Evolutionary conservation across 306 rosid species (phyloP), one percentile per base, ranked within the genome.

Genomic region (Crotalaria pallida): DNA sequence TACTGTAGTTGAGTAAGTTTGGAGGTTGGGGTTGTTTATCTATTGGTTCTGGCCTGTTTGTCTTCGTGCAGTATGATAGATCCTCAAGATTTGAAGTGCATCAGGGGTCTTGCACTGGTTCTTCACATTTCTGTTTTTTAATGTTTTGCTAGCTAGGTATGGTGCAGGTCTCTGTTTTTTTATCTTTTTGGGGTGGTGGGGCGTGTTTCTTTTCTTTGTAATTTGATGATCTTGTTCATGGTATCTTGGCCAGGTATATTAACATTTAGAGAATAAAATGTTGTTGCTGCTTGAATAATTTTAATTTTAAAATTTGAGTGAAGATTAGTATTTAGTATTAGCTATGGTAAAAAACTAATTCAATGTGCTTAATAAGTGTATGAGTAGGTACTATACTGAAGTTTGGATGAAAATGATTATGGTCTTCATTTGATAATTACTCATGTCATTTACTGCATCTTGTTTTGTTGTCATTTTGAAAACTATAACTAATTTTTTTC

Each of bases 191-290:
- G n/a, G n/a, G n/a, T n/a, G n/a, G n/a, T n/a, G n/a, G n/a, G n/a
- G n/a, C n/a, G n/a, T n/a, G n/a, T n/a, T n/a, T n/a, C n/a, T n/a
- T n/a, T n/a, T n/a, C n/a, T n/a, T n/a, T n/a, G n/a, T n/a, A n/a
- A n/a, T n/a, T n/a, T n/a, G n/a, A n/a, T n/a, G n/a, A n/a, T 68
- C 97, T 93, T 77, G 97, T 93, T 78, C 98, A 93, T 69, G 98
- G 98, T 71, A 90, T 90, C 70, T 68, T 88, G 81, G 97, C 94
- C 10, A 88, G 98, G 96, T 93, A 81, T 77, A 56, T 65, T 84
- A 72, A 66, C 24, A 50, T 29, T 49, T 22, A 40, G 33, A 26
- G 52, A 27, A 61, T 60, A 29, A 13, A 16, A 48, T 23, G 33
- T 58, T n/a, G n/a, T n/a, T n/a, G n/a, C n/a, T 69, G 71, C 65